phyloP scores from a whole-genome alignment of 2,329 filamentous ascomycete genomes.

The Neospermospora avenae region DNA sequence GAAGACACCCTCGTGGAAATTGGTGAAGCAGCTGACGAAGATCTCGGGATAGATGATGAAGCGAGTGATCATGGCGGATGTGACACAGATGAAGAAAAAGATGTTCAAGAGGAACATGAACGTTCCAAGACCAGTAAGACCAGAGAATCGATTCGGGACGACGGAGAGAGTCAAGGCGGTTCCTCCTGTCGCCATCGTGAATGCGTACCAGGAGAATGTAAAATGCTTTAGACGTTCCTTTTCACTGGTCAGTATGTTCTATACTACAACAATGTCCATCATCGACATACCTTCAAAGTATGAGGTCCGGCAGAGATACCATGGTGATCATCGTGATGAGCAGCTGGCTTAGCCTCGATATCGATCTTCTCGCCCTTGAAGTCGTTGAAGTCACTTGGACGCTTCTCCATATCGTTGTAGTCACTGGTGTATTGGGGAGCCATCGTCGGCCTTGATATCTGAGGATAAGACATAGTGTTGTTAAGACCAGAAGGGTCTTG shows the following conservation, averaged over 20 bases:
- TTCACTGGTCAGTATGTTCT: no score
- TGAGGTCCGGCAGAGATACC: conserved; percentile 7
- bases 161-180: conserved; percentile 61
- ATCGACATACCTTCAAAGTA: conserved; percentile 14
- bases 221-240: conserved; percentile 26
- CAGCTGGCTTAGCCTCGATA: conserved; percentile 5
- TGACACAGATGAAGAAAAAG: conserved; percentile 58
- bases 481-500: background rate
- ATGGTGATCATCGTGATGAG: conserved; percentile 10
- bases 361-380: conserved; percentile 2
- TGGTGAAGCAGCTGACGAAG: conserved; percentile 54
- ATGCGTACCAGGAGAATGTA: conserved; percentile 58
- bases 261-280: no score
- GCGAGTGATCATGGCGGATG: conserved; percentile 51
- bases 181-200: conserved; percentile 73
- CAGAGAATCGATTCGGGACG: conserved; percentile 62
- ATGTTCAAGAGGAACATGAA: conserved; percentile 69
- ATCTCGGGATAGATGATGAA: conserved; percentile 59
- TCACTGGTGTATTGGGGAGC: background rate
- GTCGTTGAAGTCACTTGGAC: background rate
- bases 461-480: conserved; percentile 18
- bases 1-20: conserved; percentile 68
- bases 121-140: conserved; percentile 61
- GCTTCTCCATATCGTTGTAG: conserved; percentile 11
- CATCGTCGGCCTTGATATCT: conserved; percentile 8